Evolutionary conservation across 345 rosid genomes (phyloP).

Genomic region (Reutealis trisperma): DNA sequence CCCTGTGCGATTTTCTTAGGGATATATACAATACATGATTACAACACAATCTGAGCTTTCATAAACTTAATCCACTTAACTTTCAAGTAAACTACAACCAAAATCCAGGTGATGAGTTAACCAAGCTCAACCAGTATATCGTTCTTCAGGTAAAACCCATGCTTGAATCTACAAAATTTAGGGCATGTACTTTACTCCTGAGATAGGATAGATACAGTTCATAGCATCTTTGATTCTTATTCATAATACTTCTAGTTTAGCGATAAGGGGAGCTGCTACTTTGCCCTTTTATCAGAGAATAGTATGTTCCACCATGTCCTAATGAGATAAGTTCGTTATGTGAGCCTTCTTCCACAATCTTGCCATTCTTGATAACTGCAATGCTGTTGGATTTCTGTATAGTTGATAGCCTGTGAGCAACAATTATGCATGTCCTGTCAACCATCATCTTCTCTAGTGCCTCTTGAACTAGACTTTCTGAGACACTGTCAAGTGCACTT

Average conservation of each 20-base stretch:
- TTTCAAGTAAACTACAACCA: not conserved
- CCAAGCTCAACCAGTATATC: not conserved
- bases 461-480: constrained; percentile 58
- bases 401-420: constrained; percentile 63
- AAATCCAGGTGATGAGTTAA: not conserved
- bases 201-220: not conserved
- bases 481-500: constrained; percentile 66
- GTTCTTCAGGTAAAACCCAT: not conserved
- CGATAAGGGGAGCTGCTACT: constrained; percentile 32
- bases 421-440: constrained; percentile 47
- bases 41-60: not conserved
- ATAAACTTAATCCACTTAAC: not conserved
- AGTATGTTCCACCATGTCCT: constrained; percentile 43
- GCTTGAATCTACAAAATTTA: not conserved
- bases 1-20: not conserved
- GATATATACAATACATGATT: not conserved
- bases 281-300: constrained; percentile 44
- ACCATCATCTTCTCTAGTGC: constrained; percentile 74
- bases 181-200: not conserved
- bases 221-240: not conserved
- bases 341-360: constrained; percentile 54
- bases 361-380: constrained; percentile 54
- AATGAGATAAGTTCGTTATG: constrained; percentile 51
- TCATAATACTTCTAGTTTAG: constrained; percentile 7
- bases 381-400: constrained; percentile 57